These are phyloP conservation scores for Phanerochaete carnosa DNA, from an alignment of 768 basidiomycete species.

Conservation along the genomic window DNA sequence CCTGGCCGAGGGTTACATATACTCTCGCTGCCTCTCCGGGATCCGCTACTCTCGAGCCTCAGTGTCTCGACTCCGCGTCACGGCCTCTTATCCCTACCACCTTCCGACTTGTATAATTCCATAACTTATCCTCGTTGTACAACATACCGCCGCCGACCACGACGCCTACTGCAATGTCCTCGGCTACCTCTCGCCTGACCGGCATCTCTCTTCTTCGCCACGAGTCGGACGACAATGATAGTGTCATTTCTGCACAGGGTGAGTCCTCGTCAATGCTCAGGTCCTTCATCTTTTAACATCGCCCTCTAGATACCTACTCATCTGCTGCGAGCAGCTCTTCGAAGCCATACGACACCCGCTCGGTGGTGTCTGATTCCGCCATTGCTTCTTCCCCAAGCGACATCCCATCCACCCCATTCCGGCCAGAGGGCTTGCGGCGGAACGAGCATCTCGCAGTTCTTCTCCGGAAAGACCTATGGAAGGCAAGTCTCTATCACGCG, in stretches of 20 bases:
- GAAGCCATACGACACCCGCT: slow-evolving; percentile 21
- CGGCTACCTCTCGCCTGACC: slow-evolving; percentile 4
- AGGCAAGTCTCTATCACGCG: slow-evolving; percentile 36
- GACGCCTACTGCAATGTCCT: background rate
- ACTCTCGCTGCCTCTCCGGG: background rate
- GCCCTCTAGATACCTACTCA: slow-evolving; percentile 10
- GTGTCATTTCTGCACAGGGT: slow-evolving; percentile 10
- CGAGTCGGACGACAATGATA: slow-evolving; percentile 1
- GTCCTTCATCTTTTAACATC: background rate
- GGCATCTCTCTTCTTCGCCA: slow-evolving; percentile 6
- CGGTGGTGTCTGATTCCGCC: slow-evolving; percentile 22
- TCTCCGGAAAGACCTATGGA: slow-evolving; percentile 69
- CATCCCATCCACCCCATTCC: slow-evolving; percentile 11
- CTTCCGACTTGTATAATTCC: background rate
- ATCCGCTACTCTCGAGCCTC: background rate
- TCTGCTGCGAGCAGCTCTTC: slow-evolving; percentile 22
- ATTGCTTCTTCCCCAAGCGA: slow-evolving; percentile 15
- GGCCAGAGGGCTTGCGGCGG: slow-evolving; percentile 16
- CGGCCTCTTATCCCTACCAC: background rate
- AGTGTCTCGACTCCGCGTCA: background rate
- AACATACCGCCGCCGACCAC: background rate
- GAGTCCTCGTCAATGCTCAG: background rate
- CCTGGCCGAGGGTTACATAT: background rate
- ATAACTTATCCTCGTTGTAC: background rate
- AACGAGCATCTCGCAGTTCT: slow-evolving; percentile 82